Evolutionary conservation across 352 stramenopile species (phyloP).

Genomic region (Pseudoperonospora humuli): DNA sequence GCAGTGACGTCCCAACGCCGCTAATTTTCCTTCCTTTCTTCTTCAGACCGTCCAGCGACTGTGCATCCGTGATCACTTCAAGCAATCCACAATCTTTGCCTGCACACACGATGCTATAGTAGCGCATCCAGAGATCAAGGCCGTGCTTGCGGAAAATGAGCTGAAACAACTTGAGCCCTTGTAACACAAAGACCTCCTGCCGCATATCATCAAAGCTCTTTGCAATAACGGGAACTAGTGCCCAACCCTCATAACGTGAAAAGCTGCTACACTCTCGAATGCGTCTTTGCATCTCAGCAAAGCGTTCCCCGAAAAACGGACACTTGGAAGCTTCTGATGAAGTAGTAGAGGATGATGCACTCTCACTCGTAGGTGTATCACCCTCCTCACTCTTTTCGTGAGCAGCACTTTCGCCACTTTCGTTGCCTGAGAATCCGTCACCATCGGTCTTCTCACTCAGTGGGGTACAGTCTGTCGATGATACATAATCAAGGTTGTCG

Average conservation of each 20-base stretch:
- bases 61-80: slow-evolving; percentile 91
- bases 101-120: slow-evolving; percentile 93
- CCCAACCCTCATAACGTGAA: slow-evolving; percentile 66
- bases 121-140: slow-evolving; percentile 86
- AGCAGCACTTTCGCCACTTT: slow-evolving; percentile 20
- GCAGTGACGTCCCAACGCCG: slow-evolving; percentile 22
- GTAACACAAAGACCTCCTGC: slow-evolving; percentile 94
- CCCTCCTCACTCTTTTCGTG: slow-evolving; percentile 11
- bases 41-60: slow-evolving; percentile 94
- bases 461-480: slow-evolving; percentile 15
- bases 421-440: slow-evolving; percentile 9
- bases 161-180: slow-evolving; percentile 90
- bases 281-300: slow-evolving; percentile 83
- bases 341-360: slow-evolving; percentile 6
- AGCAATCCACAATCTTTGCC: slow-evolving; percentile 89
- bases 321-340: slow-evolving; percentile 22
- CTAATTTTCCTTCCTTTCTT: slow-evolving; percentile 63
- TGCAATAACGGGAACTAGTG: slow-evolving; percentile 89
- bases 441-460: slow-evolving; percentile 11
- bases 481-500: slow-evolving; percentile 23
- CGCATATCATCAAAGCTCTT: slow-evolving; percentile 97
- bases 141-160: slow-evolving; percentile 90
- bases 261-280: slow-evolving; percentile 69
- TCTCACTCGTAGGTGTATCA: slow-evolving; percentile 12
- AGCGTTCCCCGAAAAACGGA: slow-evolving; percentile 74